Evolutionary conservation across 2,329 filamentous ascomycete species (phyloP).

Genomic region (Neofusicoccum parvum): DNA sequence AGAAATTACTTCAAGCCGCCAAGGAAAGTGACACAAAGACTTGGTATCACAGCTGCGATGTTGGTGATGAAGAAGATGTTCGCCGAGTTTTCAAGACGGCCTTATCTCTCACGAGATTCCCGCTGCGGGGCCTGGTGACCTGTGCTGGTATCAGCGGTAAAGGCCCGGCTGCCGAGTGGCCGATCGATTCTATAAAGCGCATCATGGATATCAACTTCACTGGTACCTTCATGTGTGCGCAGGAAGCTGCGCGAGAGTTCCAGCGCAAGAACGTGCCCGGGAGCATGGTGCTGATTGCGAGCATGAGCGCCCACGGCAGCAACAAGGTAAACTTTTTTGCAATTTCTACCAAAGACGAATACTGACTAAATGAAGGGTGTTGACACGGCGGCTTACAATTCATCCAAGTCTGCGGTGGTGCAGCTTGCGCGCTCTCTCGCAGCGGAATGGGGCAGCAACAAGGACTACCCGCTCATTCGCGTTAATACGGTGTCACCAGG

Average conservation of each 20-base stretch:
- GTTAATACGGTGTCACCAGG: slow-evolving; percentile 58
- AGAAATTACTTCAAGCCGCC: slow-evolving; percentile 20
- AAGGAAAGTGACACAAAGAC: slow-evolving; percentile 22
- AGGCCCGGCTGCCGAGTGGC: slow-evolving; percentile 35
- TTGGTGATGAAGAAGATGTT: slow-evolving; percentile 26
- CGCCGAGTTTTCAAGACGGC: slow-evolving; percentile 24
- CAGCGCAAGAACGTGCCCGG: slow-evolving; percentile 33
- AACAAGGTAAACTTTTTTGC: slow-evolving; percentile 28
- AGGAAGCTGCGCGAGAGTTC: slow-evolving; percentile 37
- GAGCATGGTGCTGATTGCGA: slow-evolving; percentile 42
- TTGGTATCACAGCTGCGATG: slow-evolving; percentile 26
- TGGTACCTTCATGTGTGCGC: slow-evolving; percentile 39
- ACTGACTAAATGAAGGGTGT: slow-evolving; percentile 32
- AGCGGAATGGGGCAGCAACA: slow-evolving; percentile 54
- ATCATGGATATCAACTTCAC: slow-evolving; percentile 42
- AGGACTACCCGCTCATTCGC: slow-evolving; percentile 44
- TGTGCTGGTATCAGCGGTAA: slow-evolving; percentile 34
- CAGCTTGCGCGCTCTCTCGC: slow-evolving; percentile 55
- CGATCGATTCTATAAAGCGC: slow-evolving; percentile 33
- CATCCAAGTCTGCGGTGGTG: slow-evolving; percentile 57
- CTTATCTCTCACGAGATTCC: slow-evolving; percentile 23
- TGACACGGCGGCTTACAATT: slow-evolving; percentile 53
- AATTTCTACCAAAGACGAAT: background rate
- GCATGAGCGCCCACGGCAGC: slow-evolving; percentile 39
- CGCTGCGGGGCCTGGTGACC: slow-evolving; percentile 31